phyloP scores from a whole-genome alignment of 352 stramenopile species.

The Pythium aquatile region DNA sequence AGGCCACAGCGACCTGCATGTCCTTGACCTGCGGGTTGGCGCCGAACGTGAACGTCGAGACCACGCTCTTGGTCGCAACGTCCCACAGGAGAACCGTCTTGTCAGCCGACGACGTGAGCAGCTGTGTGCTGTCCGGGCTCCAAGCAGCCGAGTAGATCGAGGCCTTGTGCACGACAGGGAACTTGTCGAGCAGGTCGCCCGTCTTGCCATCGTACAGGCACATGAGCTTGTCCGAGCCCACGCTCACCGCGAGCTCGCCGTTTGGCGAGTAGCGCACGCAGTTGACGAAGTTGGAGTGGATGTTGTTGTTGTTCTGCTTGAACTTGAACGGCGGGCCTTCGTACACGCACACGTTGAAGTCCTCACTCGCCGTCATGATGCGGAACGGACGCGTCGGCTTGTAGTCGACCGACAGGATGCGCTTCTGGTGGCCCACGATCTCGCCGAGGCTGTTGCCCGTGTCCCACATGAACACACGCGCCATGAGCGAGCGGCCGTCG shows the following conservation, averaged over 20 bases:
- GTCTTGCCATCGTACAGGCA: conserved; percentile 94
- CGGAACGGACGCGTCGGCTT: conserved; percentile 93
- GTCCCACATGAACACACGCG: conserved; percentile 95
- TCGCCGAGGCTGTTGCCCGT: conserved; percentile 95
- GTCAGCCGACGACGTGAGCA: conserved; percentile 95
- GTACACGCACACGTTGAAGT: conserved; percentile 95
- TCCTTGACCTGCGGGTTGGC: conserved; percentile 74
- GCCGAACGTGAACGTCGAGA: conserved; percentile 79
- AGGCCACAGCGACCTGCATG: conserved; percentile 78
- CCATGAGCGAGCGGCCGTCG: conserved; percentile 76
- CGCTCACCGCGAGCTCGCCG: conserved; percentile 88
- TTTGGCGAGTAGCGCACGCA: conserved; percentile 93
- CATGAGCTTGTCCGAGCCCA: conserved; percentile 95
- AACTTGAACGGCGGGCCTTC: conserved; percentile 96
- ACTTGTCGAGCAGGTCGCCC: conserved; percentile 81
- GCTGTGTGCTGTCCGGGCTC: conserved; percentile 85
- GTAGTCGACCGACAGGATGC: conserved; percentile 91
- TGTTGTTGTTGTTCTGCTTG: conserved; percentile 90
- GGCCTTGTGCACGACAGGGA: conserved; percentile 78
- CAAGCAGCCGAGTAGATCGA: conserved; percentile 96
- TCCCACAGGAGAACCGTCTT: conserved; percentile 95
- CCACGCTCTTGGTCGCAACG: conserved; percentile 62
- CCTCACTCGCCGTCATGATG: conserved; percentile 94
- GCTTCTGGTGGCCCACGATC: conserved; percentile 93
- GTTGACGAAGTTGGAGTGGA: conserved; percentile 96